Percentiles rank a stretch among this genome's conserved stretches.
phyloP scores from a whole-genome alignment of 306 rosid species.

The Vachellia pachyceras region DNA sequence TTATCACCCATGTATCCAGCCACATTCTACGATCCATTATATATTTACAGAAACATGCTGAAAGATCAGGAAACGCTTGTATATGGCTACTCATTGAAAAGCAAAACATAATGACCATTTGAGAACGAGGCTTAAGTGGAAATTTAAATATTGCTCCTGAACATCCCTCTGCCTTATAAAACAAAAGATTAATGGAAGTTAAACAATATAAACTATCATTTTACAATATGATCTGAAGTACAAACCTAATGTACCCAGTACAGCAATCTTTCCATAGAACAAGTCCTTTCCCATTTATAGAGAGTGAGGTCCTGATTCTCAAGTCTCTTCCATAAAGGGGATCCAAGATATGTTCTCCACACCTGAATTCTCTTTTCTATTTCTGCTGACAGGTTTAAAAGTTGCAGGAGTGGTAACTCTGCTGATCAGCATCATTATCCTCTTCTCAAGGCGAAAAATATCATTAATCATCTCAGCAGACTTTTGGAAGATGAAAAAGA shows the following conservation, averaged over 20 bases:
- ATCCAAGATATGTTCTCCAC: background rate
- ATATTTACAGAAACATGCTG: background rate
- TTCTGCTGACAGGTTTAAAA: slow-evolving; percentile 39
- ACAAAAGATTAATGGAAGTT: background rate
- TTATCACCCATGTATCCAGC: too few relatives aligned
- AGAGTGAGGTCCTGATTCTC: background rate
- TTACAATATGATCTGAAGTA: background rate
- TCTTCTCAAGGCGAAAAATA: slow-evolving; percentile 13
- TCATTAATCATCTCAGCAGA: too few relatives aligned
- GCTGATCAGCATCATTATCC: slow-evolving; percentile 25
- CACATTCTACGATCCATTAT: too few relatives aligned
- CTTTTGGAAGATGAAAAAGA: slow-evolving; percentile 16
- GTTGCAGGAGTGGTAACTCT: slow-evolving; percentile 38
- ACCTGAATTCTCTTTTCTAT: background rate
- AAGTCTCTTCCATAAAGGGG: background rate
- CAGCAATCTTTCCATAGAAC: background rate
- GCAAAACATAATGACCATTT: background rate
- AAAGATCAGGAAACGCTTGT: background rate
- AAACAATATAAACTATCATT: background rate
- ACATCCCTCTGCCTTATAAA: background rate
- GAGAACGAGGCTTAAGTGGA: background rate
- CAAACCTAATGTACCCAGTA: background rate
- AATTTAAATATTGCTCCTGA: background rate
- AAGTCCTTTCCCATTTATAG: background rate
- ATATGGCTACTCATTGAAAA: background rate